Percentiles rank a stretch among this genome's conserved stretches.
Conservation (phyloP, 2,329 filamentous ascomycete species). For the Cyphellophora europaea region DNA sequence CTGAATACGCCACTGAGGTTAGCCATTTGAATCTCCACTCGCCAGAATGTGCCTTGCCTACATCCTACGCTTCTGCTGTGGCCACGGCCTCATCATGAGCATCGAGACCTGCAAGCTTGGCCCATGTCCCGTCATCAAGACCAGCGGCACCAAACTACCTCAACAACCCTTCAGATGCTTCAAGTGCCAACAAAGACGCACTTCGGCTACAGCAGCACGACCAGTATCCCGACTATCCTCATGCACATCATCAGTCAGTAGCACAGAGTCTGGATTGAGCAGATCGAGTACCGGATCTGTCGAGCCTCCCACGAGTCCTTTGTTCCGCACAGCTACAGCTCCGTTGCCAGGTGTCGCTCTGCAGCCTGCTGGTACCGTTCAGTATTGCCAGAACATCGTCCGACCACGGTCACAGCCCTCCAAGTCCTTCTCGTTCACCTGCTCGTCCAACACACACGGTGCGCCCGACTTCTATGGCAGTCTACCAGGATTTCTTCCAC, state of each 20-base stretch:
- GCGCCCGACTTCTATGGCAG: conserved; percentile 15
- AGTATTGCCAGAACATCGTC: background rate
- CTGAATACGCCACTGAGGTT: no score
- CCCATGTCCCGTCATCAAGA: conserved; percentile 17
- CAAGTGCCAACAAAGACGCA: conserved; percentile 15
- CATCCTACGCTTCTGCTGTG: conserved; percentile 18
- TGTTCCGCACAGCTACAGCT: conserved; percentile 6
- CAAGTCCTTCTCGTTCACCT: conserved; percentile 16
- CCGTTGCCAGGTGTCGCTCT: conserved; percentile 14
- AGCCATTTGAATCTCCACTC: no score
- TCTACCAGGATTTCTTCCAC: conserved; percentile 16
- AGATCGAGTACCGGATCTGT: no score
- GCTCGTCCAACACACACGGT: conserved; percentile 13
- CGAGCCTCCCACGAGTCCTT: no score
- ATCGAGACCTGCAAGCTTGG: conserved; percentile 14
- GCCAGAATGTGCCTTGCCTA: conserved; percentile 19
- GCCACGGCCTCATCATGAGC: conserved; percentile 18
- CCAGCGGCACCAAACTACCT: conserved; percentile 12
- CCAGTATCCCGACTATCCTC: conserved; percentile 1
- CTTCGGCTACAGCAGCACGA: conserved; percentile 5
- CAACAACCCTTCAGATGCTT: conserved; percentile 20
- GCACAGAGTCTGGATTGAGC: conserved; percentile 1
- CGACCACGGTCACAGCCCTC: conserved; percentile 7
- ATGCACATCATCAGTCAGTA: conserved; percentile 1
- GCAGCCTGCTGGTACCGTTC: conserved; percentile 9